Base-by-base conservation (phyloP, 2,329 filamentous ascomycete species). In the Talaromyces sp. region DNA sequence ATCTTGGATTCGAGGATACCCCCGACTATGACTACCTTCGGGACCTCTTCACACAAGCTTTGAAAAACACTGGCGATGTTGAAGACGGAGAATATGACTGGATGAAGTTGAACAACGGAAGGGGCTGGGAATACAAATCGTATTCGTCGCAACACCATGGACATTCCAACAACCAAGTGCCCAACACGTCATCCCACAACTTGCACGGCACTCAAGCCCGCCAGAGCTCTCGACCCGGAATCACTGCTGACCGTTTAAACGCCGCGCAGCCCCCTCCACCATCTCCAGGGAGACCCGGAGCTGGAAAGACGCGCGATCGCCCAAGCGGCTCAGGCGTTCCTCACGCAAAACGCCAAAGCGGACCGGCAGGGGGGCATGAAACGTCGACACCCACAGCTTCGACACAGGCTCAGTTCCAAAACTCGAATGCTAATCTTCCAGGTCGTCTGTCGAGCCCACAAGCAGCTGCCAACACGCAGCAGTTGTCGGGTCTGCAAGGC, bases 31-130 rank as follows among this genome's bases (percentile, higher is more conserved):
- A 98, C 76, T 96, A 97, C 78, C 85, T 98, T 62, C 90, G 95
- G 55, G 93, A 97, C 72, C 87, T 99, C 61, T 96, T 99, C 81
- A 97, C 93, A 1, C 91, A 96, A 78, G 92, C 93, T 22, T 84
- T 98, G 66, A 96, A 97, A 85, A 93, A 92, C 75, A 90, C 90
- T 1, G 93, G 93, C 60, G 93, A 96, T 70, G 88, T 97, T 9
- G 95, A 98, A 75, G 95, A 99, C 77, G 95, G 95, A 72, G 93
- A 98, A 76, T 99, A 98, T 77, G 95, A 99, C 80, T 99, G 95
- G 95, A 96, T 98, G 92, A 97, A 96, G 84, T 84, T 96, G 69
- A 95, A 92, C 81, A 91, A 92, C 79, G 88, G 88, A 69, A 95
- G 96, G 79, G 92, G 92, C 65, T 96, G 91, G 91, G 92, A 96